Base-by-base conservation (phyloP, 768 basidiomycete species). In the Lyophyllum semitale region DNA sequence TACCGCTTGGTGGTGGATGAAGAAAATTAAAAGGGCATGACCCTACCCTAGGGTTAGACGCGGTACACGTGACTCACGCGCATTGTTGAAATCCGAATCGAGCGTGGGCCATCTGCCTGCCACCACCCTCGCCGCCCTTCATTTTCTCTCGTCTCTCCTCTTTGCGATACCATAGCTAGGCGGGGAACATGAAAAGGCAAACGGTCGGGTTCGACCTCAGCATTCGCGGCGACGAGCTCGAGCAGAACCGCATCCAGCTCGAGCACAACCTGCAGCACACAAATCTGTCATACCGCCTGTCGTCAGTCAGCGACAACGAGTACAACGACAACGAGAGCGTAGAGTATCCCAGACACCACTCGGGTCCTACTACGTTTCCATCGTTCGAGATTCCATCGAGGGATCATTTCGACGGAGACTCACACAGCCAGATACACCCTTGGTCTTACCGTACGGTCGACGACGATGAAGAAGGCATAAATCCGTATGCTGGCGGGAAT, bases 191-290 rank as follows among this genome's bases (percentile, higher is more conserved):
- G 77, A 72, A 69, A 60, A 67, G 69, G 62, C 73, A 69, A 33
- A 54, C 68, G 54, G 70, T 59, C 69, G 72, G 68, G 58, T 62
- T 74, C 42, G 74, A 77, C 63, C 65, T 75, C 54, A 72, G 70
- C 73, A 92, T 92, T 51, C 77, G 64, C 8, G 86, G 84, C 54
- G 91, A 93, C 67, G 82, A 85, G 71, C 84, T 87, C 63, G 91
- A 93, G 69, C 78, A 86, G 29, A 69, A 86, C 66, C 85, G 91
- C 57, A 88, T 90, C 48, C 83, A 83, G 66, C 88, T 93, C 48
- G 91, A 93, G 71, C 77, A 85, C 66, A 88, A 89, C 63, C 79
- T 93, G 54, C 84, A 87, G 64, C 77, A 85, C 68, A 87, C 86
- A 17, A 85, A 89, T 63, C 68, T 88, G 59, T 88, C 88, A 53